A percentile compares a stretch with the other conserved stretches of the same genome.
phyloP scores from a whole-genome alignment of 2,329 filamentous ascomycete species.

The Septoria petroselini region DNA sequence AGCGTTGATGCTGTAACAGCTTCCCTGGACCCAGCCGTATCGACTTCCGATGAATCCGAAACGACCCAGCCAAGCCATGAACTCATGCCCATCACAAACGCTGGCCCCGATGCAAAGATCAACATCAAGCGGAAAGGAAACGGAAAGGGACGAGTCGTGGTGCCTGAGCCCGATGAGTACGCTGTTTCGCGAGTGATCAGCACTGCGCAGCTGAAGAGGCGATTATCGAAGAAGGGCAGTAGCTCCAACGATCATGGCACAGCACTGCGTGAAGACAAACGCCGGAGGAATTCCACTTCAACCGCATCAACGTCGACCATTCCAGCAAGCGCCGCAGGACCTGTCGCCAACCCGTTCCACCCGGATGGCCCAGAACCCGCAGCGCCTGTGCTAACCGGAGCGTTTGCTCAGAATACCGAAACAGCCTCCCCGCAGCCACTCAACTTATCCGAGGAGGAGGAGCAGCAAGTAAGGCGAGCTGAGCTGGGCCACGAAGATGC shows the following conservation, averaged over 20 bases:
- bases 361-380: slow-evolving; percentile 19
- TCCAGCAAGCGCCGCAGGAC: not conserved
- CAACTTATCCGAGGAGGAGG: not conserved
- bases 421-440: not conserved
- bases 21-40: not conserved
- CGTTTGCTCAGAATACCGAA: not conserved
- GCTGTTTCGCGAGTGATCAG: slow-evolving; percentile 14
- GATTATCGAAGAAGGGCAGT: not conserved
- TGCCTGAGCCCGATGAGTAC: slow-evolving; percentile 29
- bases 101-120: slow-evolving; percentile 37
- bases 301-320: too few relatives aligned
- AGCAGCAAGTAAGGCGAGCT: slow-evolving; percentile 6
- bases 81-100: slow-evolving; percentile 37
- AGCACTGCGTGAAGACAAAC: not conserved
- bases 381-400: not conserved
- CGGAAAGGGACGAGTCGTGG: slow-evolving; percentile 26
- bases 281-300: not conserved
- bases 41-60: slow-evolving; percentile 8
- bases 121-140: slow-evolving; percentile 35
- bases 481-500: slow-evolving; percentile 9
- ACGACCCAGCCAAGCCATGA: slow-evolving; percentile 22
- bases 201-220: slow-evolving; percentile 11
- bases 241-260: not conserved
- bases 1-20: not conserved
- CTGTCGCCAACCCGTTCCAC: slow-evolving; percentile 21